Base-by-base conservation (phyloP, 352 stramenopile species). In the Globisporangium okanoganense region DNA sequence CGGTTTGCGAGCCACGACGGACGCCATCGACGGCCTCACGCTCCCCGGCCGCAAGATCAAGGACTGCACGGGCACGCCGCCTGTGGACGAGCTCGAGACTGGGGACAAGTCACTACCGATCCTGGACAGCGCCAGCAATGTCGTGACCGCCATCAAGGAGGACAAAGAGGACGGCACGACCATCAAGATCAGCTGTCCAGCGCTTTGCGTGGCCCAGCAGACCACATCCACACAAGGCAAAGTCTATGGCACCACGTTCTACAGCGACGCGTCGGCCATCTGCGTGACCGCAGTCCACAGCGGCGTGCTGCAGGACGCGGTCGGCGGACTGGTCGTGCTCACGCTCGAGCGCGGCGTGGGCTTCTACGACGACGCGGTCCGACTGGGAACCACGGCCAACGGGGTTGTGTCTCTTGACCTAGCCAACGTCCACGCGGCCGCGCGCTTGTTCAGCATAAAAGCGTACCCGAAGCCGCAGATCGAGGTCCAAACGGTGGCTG, bases 401-500 rank as follows among this genome's bases (percentile, higher is more conserved):
- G 73, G 79, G 9, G 59, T 94, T n/a, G 79, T 65, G 18, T 92
- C 85, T 5, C 50, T 75, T 1, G 66, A 79, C 25, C 62, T 94
- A 38, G 60, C 77, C 2, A 44, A 61, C 0, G 49, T 62, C 12
- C 60, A 77, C 45, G 56, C 72, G 14, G 72, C 72, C 6, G 72
- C 76, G 48, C 72, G 84, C 4, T 55, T 94, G 5, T 92, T 93
- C 59, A 87, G 80, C 53, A 35, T 89, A 35, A 41, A 56, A 13
- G 0, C 47, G 20, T 94, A 92, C 50, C 31, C 66, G 2, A 63
- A 70, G 9, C 58, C 78, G 5, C 74, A 85, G 61, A 55, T 97
- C 13, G 82, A 92, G 66, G 81, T 97, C 7, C 82, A 98, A 56
- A 98, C 94, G 6, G 78, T 98, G 18, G 88, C 95, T 8, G 96